Percentiles rank a stretch among this genome's conserved stretches.
Evolutionary conservation across 2,329 filamentous ascomycete genomes (phyloP).

Genomic region (Thermothelomyces thermophilus): DNA sequence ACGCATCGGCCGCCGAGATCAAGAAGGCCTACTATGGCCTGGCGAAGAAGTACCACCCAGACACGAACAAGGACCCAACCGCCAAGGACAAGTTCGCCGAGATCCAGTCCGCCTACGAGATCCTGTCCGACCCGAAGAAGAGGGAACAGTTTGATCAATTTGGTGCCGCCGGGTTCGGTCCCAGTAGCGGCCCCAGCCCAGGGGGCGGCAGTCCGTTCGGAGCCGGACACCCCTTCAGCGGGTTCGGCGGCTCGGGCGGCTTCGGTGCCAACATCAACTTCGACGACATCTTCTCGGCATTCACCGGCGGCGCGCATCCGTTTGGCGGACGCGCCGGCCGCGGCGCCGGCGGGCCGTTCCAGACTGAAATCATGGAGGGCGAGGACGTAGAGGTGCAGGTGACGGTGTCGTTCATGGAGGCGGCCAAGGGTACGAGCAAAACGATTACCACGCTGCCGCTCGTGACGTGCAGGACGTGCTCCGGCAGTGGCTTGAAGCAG

Average conservation of each 20-base stretch:
- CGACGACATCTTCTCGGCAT: slow-evolving; percentile 89
- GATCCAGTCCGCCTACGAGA: slow-evolving; percentile 88
- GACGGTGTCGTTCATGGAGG: slow-evolving; percentile 91
- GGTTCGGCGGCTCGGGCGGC: slow-evolving; percentile 54
- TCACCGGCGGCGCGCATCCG: slow-evolving; percentile 54
- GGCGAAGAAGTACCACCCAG: slow-evolving; percentile 95
- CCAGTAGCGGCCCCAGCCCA: slow-evolving; percentile 56
- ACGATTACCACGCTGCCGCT: slow-evolving; percentile 82
- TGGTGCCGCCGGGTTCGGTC: slow-evolving; percentile 81
- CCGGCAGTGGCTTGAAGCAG: slow-evolving; percentile 75
- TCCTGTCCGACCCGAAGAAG: slow-evolving; percentile 89
- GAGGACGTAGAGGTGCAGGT: slow-evolving; percentile 94
- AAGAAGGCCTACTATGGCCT: slow-evolving; percentile 98
- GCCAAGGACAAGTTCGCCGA: slow-evolving; percentile 94
- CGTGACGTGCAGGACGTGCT: slow-evolving; percentile 73
- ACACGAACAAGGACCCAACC: slow-evolving; percentile 91
- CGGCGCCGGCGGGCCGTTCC: slow-evolving; percentile 61
- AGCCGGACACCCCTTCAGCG: slow-evolving; percentile 38
- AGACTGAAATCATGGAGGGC: slow-evolving; percentile 76
- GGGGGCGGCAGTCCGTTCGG: slow-evolving; percentile 58
- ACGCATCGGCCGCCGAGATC: slow-evolving; percentile 77
- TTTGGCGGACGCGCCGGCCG: slow-evolving; percentile 41
- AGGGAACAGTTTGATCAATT: slow-evolving; percentile 87
- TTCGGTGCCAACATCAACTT: slow-evolving; percentile 87
- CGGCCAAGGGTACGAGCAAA: slow-evolving; percentile 83